Conservation (phyloP, 192 early-diverging fungal species). For the Backusella mclennaniae region DNA sequence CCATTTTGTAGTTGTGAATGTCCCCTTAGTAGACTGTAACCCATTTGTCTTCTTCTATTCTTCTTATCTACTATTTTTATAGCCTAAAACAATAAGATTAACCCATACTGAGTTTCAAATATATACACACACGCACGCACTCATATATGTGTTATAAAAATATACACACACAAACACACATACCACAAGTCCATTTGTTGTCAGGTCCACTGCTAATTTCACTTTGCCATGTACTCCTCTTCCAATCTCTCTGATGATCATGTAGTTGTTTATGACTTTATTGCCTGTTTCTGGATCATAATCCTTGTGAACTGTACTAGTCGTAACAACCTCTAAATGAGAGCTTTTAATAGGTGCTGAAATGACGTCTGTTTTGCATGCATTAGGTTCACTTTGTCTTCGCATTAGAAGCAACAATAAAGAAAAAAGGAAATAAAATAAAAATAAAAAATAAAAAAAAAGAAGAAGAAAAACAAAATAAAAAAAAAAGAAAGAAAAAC, state of each 20-base stretch:
- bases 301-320: constrained; percentile 70
- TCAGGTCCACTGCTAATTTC: constrained; percentile 79
- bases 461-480: neutral
- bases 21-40: constrained; percentile 25
- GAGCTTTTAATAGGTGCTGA: neutral
- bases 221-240: constrained; percentile 97
- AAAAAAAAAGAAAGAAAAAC: neutral
- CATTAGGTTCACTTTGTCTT: constrained; percentile 1
- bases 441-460: neutral
- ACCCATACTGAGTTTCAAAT: neutral
- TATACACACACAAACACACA: neutral
- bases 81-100: constrained; percentile 42
- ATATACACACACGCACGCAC: neutral
- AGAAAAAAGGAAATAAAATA: neutral
- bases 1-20: constrained; percentile 19
- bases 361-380: neutral
- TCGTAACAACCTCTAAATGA: constrained; percentile 14
- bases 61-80: constrained; percentile 75
- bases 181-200: constrained; percentile 76
- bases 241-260: constrained; percentile 88
- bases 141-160: too few species aligned
- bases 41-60: constrained; percentile 45
- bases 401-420: neutral
- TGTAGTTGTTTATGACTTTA: constrained; percentile 96
- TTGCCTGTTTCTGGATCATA: constrained; percentile 84